These are phyloP conservation scores for Paraphysoderma sedebokerense DNA, from an alignment of 371 early-diverging fungal genomes.

Conservation along the genomic window DNA sequence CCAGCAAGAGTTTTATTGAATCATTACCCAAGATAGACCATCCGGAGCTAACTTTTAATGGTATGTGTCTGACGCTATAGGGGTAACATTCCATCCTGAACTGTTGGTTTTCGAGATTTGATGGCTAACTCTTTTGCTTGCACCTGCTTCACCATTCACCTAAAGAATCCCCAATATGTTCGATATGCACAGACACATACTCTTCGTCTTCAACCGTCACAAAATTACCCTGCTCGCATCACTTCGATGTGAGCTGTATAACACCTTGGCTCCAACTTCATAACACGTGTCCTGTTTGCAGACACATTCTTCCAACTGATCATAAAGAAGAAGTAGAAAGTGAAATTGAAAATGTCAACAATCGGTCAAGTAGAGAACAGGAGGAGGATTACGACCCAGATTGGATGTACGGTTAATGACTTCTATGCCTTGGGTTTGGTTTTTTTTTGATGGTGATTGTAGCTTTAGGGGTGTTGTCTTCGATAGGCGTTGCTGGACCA, in stretches of 20 bases:
- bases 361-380: no score
- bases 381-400: no score
- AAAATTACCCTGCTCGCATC: slow-evolving; percentile 26
- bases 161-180: neutral
- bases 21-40: neutral
- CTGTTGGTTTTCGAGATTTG: neutral
- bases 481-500: no score
- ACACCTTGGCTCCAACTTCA: slow-evolving; percentile 35
- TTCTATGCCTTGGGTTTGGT: no score
- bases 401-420: no score
- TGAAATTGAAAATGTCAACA: no score
- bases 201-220: neutral
- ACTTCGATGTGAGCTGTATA: slow-evolving; percentile 35
- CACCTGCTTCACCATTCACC: neutral
- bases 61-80: neutral
- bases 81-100: neutral
- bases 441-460: no score
- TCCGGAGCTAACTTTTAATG: neutral
- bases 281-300: slow-evolving; percentile 41
- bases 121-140: neutral
- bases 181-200: neutral
- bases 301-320: slow-evolving; percentile 31
- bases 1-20: neutral
- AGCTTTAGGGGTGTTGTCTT: no score
- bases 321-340: no score